These are phyloP conservation scores for Talaromyces sp. DNA, from an alignment of 2,329 filamentous ascomycete genomes.

Conservation along the genomic window DNA sequence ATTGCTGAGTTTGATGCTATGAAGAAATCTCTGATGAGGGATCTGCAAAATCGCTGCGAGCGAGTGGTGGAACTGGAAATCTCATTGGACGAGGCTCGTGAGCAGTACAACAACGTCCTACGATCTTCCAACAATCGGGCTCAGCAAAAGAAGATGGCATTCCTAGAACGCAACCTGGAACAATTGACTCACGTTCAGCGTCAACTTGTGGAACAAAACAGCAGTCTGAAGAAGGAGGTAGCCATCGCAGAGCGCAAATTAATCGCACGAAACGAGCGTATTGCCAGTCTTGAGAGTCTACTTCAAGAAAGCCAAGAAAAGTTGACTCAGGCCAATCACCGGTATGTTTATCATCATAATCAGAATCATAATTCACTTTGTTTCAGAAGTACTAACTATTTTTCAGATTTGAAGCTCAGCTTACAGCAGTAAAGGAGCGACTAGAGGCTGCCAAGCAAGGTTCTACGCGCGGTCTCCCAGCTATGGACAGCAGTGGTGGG, in stretches of 20 bases:
- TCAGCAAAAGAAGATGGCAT: conserved; percentile 99
- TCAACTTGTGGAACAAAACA: conserved; percentile 97
- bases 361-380: conserved; percentile 1
- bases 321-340: conserved; percentile 92
- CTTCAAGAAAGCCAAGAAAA: conserved; percentile 98
- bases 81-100: conserved; percentile 91
- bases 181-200: conserved; percentile 96
- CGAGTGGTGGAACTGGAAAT: conserved; percentile 98
- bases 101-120: conserved; percentile 99
- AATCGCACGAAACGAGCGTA: conserved; percentile 94
- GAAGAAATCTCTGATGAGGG: conserved; percentile 99
- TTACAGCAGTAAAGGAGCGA: conserved; percentile 95
- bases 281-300: conserved; percentile 87
- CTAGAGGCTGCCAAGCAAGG: conserved; percentile 93
- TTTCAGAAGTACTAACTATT: conserved; percentile 13
- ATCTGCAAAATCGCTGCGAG: conserved; percentile 97
- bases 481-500: conserved; percentile 64
- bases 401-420: conserved; percentile 89
- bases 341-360: conserved; percentile 63
- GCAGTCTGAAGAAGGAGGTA: conserved; percentile 96
- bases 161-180: conserved; percentile 96
- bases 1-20: conserved; percentile 98
- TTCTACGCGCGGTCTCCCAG: conserved; percentile 79
- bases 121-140: conserved; percentile 96
- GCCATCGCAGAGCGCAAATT: conserved; percentile 97